A percentile compares a stretch with the other conserved stretches of the same genome.
phyloP scores from a whole-genome alignment of 2,329 filamentous ascomycete species.

The Neopestalotiopsis clavispora region DNA sequence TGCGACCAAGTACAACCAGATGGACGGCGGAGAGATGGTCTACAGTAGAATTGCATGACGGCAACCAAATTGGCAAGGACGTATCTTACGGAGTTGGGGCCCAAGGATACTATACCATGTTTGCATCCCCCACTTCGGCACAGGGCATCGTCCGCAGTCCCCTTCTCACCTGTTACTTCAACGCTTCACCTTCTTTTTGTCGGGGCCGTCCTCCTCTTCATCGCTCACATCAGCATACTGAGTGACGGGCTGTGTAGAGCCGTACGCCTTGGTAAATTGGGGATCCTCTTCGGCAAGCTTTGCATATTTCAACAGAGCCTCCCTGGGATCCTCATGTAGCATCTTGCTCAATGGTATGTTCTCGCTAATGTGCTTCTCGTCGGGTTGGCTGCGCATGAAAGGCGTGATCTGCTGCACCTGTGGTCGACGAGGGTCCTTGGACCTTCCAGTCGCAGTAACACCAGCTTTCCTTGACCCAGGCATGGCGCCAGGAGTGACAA shows the following conservation, averaged over 20 bases:
- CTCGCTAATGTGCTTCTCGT: conserved; percentile 86
- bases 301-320: conserved; percentile 93
- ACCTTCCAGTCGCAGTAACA: conserved; percentile 77
- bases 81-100: background rate
- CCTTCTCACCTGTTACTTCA: conserved; percentile 35
- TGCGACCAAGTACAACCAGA: background rate
- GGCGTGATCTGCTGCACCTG: conserved; percentile 84
- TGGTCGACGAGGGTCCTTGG: conserved; percentile 81
- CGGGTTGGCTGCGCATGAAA: conserved; percentile 87
- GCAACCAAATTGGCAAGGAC: background rate
- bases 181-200: conserved; percentile 66
- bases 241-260: conserved; percentile 86
- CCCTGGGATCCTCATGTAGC: conserved; percentile 94
- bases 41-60: too few species aligned
- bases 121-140: background rate
- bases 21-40: background rate
- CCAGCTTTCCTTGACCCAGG: conserved; percentile 65
- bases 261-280: conserved; percentile 93
- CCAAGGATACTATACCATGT: conserved; percentile 2
- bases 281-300: conserved; percentile 92
- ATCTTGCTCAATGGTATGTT: conserved; percentile 90
- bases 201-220: conserved; percentile 74
- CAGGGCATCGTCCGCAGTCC: background rate
- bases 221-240: conserved; percentile 91
- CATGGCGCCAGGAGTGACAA: conserved; percentile 71